Conservation (phyloP, 495 filamentous ascomycete species). For the Chlorociboria aeruginascens region DNA sequence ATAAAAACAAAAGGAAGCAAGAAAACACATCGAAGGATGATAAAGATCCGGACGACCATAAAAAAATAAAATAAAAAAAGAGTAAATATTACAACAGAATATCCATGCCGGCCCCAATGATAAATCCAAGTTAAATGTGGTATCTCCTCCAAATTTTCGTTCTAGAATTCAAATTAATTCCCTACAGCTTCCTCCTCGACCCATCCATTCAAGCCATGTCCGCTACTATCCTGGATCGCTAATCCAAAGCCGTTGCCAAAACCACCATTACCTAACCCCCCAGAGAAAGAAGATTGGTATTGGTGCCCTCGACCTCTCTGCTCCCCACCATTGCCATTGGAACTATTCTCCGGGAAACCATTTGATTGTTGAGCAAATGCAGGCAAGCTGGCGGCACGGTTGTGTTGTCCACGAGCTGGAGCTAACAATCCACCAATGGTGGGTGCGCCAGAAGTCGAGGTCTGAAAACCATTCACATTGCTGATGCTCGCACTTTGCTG, state of each 20-base stretch:
- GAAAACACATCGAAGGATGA: constrained; percentile 12
- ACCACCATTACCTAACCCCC: constrained; percentile 33
- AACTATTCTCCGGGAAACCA: constrained; percentile 16
- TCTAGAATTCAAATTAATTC: constrained; percentile 1
- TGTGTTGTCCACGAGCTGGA: constrained; percentile 62
- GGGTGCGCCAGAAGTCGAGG: constrained; percentile 45
- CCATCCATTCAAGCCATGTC: constrained; percentile 21
- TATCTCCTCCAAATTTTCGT: background rate
- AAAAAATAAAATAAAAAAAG: no score
- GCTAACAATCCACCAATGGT: constrained; percentile 66
- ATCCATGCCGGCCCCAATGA: constrained; percentile 15
- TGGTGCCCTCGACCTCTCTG: constrained; percentile 33
- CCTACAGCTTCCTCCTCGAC: constrained; percentile 41
- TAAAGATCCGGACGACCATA: no score
- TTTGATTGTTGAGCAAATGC: constrained; percentile 36
- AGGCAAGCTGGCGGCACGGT: constrained; percentile 73
- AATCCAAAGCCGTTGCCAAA: constrained; percentile 36
- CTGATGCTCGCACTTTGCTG: constrained; percentile 50
- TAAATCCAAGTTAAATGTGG: background rate
- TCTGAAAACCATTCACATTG: constrained; percentile 38
- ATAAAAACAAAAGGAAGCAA: constrained; percentile 5
- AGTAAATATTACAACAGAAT: constrained; percentile 16
- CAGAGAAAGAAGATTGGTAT: constrained; percentile 42
- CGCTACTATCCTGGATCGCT: constrained; percentile 29
- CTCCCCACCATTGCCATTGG: constrained; percentile 22